Evolutionary conservation across 208 protist species (phyloP).

Genomic region (Trypanosomatidae sp.): DNA sequence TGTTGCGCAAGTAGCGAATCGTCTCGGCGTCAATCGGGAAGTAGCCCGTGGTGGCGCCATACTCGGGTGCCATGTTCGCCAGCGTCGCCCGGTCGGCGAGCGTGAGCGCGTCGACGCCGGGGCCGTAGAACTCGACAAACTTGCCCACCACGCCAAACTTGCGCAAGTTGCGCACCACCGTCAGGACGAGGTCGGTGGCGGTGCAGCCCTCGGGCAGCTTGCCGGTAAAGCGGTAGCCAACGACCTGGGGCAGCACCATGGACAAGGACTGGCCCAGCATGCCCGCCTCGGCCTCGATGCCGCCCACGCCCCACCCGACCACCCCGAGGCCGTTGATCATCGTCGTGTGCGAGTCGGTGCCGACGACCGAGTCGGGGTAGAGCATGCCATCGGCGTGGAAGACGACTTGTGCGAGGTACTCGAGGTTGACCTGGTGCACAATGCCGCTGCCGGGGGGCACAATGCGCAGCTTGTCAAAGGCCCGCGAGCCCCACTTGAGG

Average conservation of each 20-base stretch:
- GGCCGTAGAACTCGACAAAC: slow-evolving; percentile 96
- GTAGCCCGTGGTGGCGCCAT: slow-evolving; percentile 93
- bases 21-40: slow-evolving; percentile 94
- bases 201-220: slow-evolving; percentile 85
- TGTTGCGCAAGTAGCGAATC: slow-evolving; percentile 87
- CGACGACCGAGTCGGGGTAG: slow-evolving; percentile 96
- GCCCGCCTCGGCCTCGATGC: slow-evolving; percentile 94
- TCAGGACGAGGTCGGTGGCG: slow-evolving; percentile 95
- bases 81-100: slow-evolving; percentile 92
- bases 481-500: slow-evolving; percentile 94
- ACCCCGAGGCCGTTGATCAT: slow-evolving; percentile 96
- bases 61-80: slow-evolving; percentile 97
- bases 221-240: slow-evolving; percentile 92
- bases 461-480: slow-evolving; percentile 92
- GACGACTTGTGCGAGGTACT: slow-evolving; percentile 93
- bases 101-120: slow-evolving; percentile 81
- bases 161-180: slow-evolving; percentile 86
- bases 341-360: slow-evolving; percentile 94
- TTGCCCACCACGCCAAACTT: slow-evolving; percentile 94
- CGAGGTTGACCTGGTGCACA: slow-evolving; percentile 96
- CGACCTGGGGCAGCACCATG: slow-evolving; percentile 93
- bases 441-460: slow-evolving; percentile 95
- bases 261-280: slow-evolving; percentile 94
- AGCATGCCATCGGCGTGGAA: slow-evolving; percentile 87
- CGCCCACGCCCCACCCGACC: slow-evolving; percentile 94